These are phyloP conservation scores for Psidium guajava DNA, from an alignment of 345 rosid genomes.

Conservation along the genomic window DNA sequence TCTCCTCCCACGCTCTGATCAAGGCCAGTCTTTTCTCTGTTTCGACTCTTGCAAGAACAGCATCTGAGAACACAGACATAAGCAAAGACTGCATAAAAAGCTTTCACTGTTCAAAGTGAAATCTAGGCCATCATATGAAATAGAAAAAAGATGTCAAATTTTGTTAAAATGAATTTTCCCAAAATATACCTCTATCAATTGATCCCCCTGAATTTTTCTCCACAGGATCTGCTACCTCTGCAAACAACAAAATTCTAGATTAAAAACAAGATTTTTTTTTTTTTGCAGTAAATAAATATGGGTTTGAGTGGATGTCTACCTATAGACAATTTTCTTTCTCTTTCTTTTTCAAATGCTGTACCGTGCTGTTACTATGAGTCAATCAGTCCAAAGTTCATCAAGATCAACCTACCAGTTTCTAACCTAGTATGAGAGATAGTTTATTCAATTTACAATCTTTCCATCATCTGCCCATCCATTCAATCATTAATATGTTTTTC, in stretches of 20 bases:
- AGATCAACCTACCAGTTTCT: not conserved
- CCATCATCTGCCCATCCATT: not conserved
- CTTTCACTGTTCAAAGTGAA: not conserved
- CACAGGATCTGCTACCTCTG: not conserved
- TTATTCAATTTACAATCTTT: not conserved
- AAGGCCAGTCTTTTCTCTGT: conserved; percentile 54
- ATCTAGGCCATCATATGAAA: not conserved
- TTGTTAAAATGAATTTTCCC: not conserved
- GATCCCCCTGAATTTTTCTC: not conserved
- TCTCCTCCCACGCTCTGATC: conserved; percentile 78
- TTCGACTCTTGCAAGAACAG: conserved; percentile 35
- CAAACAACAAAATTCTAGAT: not conserved
- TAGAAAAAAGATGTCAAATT: not conserved
- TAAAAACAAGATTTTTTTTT: not conserved
- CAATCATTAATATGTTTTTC: not conserved
- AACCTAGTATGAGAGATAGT: not conserved
- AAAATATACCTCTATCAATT: not conserved
- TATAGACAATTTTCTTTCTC: not conserved
- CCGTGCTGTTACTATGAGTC: not conserved
- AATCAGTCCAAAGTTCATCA: not conserved
- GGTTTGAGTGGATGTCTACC: not conserved
- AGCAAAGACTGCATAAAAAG: not conserved
- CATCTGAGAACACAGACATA: conserved; percentile 15
- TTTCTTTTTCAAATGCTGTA: not conserved
- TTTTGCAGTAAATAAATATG: not conserved